Conservation (phyloP, 2,329 filamentous ascomycete genomes). For the Diaporthe citri region DNA sequence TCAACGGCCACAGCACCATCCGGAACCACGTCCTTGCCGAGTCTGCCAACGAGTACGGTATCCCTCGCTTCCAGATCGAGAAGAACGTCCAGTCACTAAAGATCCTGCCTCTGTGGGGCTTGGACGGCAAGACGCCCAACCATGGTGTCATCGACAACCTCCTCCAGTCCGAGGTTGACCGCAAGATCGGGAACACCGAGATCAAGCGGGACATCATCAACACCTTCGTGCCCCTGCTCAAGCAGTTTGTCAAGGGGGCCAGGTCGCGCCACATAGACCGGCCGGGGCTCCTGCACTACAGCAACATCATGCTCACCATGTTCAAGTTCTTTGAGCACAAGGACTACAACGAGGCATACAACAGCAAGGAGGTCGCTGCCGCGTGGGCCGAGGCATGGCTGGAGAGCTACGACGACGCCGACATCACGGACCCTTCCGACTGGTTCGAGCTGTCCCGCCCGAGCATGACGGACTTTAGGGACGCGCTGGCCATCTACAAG, state of each 20-base stretch:
- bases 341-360: slow-evolving; percentile 64
- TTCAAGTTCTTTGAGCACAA: slow-evolving; percentile 65
- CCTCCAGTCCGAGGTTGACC: slow-evolving; percentile 62
- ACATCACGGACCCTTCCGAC: slow-evolving; percentile 49
- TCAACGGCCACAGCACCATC: slow-evolving; percentile 65
- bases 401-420: slow-evolving; percentile 56
- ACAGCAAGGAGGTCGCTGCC: slow-evolving; percentile 58
- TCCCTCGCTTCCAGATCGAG: slow-evolving; percentile 68
- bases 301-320: slow-evolving; percentile 62
- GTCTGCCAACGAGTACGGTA: slow-evolving; percentile 66
- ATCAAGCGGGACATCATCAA: slow-evolving; percentile 60
- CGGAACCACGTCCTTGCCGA: slow-evolving; percentile 68
- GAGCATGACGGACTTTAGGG: slow-evolving; percentile 51
- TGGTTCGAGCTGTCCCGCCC: slow-evolving; percentile 52
- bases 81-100: slow-evolving; percentile 67
- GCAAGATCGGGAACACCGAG: slow-evolving; percentile 56
- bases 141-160: slow-evolving; percentile 68
- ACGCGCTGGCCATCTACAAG: slow-evolving; percentile 52
- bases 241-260: slow-evolving; percentile 62
- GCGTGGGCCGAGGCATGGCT: slow-evolving; percentile 65
- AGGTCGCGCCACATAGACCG: slow-evolving; percentile 58
- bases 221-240: slow-evolving; percentile 67
- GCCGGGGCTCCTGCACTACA: slow-evolving; percentile 58
- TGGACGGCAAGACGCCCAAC: slow-evolving; percentile 64
- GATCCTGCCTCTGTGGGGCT: slow-evolving; percentile 65